Evolutionary conservation across 495 filamentous ascomycete genomes (phyloP), one percentile per base, ranked within the genome.

Genomic region (Aspergillus avenaceus): DNA sequence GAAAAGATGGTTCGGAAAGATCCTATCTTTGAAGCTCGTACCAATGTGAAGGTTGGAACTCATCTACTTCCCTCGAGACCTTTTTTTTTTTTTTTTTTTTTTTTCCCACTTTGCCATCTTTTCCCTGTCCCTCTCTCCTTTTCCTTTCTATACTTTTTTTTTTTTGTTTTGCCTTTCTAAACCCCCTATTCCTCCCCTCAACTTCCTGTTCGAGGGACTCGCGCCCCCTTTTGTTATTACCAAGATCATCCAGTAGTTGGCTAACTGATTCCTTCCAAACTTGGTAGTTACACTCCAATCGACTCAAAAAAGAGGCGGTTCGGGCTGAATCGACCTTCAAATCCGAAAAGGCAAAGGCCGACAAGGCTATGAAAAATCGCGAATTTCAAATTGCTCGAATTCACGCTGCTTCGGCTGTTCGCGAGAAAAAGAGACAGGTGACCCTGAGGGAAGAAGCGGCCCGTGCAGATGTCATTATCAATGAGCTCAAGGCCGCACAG

Each of bases 381-480:
- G 73, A 76, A 56, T 76, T 76, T 55, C 70, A 76, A 49, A 76
- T 76, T 55, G 73, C 73, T 46, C 71, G 73, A 29, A 76, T 76
- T 60, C 73, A 76, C 58, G 73, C 73, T 45, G 64, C 64, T 23
- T 71, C 66, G 14, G 73, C 73, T 16, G 65, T 76, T n/a, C 71
- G 71, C 50, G 71, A 76, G 49, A 76, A 76, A 42, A 64, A 67
- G 25, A 66, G 73, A 45, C 73, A 76, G 43, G 71, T 76, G 6
- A 70, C 65, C 4, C 64, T 76, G 12, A 67, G 62, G 56, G 66
- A 68, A 4, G 73, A 76, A 60, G 73, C 73, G 7, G 73, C 73
- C 11, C 69, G 73, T 5, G 71, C 73, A 28, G 73, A 76, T 34
- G 73, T 76, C 0, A 76, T 76, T 12, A 76, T 76, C 62, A 76